Conservation (phyloP, 345 rosid genomes). For the Eucalyptus cloeziana region DNA sequence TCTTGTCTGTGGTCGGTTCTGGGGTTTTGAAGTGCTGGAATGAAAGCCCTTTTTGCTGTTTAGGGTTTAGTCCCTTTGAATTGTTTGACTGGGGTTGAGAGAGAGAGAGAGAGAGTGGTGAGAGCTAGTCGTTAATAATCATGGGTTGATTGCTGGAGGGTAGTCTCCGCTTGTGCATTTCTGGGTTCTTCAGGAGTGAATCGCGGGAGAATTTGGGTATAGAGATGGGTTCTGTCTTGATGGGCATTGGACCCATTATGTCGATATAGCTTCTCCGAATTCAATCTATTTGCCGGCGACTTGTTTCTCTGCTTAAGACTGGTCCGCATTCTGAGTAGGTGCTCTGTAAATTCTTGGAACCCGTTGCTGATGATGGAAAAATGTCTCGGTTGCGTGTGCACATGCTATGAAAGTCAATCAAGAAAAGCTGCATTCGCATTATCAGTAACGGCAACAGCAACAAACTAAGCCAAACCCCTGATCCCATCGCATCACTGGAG, state of each 20-base stretch:
- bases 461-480: neutral
- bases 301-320: neutral
- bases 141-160: neutral
- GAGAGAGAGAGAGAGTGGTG: neutral
- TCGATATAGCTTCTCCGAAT: neutral
- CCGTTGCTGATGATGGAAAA: neutral
- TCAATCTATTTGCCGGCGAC: neutral
- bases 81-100: neutral
- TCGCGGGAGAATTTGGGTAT: neutral
- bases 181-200: neutral
- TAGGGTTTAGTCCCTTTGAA: neutral
- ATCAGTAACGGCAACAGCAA: neutral
- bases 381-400: neutral
- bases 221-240: neutral
- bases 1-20: neutral
- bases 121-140: neutral
- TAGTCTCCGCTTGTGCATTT: neutral
- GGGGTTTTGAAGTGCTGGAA: neutral
- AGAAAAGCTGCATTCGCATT: neutral
- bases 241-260: neutral
- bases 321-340: neutral
- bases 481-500: neutral
- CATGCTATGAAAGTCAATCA: neutral
- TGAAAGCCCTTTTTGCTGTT: neutral
- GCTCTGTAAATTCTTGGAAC: neutral